Conservation (phyloP, 2,329 filamentous ascomycete species). For the Apiospora marii region DNA sequence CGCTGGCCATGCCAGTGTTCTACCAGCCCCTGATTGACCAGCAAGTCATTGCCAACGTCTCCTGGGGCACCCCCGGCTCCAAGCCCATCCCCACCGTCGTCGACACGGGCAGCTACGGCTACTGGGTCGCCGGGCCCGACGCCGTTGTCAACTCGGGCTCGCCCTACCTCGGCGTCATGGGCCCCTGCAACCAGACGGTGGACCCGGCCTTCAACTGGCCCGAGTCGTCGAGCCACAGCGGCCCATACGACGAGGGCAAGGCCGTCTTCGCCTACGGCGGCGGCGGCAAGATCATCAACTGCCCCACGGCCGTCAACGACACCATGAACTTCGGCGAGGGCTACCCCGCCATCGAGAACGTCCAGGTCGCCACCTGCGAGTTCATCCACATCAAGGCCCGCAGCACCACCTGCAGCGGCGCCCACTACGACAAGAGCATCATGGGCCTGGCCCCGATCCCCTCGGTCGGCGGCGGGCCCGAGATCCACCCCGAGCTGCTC, state of each 20-base stretch:
- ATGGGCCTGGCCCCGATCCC: slow-evolving; percentile 23
- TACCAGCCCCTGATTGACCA: slow-evolving; percentile 22
- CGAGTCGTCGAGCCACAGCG: slow-evolving; percentile 13
- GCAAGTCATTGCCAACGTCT: slow-evolving; percentile 26
- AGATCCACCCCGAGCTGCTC: slow-evolving; percentile 19
- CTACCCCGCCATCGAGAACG: slow-evolving; percentile 23
- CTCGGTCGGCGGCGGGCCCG: neutral
- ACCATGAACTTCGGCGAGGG: slow-evolving; percentile 21
- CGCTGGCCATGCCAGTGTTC: slow-evolving; percentile 24
- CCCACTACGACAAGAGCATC: slow-evolving; percentile 27
- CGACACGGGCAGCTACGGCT: slow-evolving; percentile 26
- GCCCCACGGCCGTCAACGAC: slow-evolving; percentile 25
- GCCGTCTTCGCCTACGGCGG: slow-evolving; percentile 22
- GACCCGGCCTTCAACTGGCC: slow-evolving; percentile 25
- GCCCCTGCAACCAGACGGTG: slow-evolving; percentile 22
- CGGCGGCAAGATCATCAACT: slow-evolving; percentile 19
- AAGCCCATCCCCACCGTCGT: slow-evolving; percentile 22
- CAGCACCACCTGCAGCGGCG: neutral
- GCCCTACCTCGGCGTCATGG: slow-evolving; percentile 23
- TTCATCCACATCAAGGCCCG: slow-evolving; percentile 22
- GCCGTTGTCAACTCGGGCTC: slow-evolving; percentile 26
- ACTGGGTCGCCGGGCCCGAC: slow-evolving; percentile 24
- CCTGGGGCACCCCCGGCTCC: slow-evolving; percentile 23
- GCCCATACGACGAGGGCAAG: neutral
- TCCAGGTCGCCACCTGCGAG: slow-evolving; percentile 25